These are phyloP conservation scores for Candida xiaguanensis DNA, from an alignment of 805 yeast species.

Conservation along the genomic window DNA sequence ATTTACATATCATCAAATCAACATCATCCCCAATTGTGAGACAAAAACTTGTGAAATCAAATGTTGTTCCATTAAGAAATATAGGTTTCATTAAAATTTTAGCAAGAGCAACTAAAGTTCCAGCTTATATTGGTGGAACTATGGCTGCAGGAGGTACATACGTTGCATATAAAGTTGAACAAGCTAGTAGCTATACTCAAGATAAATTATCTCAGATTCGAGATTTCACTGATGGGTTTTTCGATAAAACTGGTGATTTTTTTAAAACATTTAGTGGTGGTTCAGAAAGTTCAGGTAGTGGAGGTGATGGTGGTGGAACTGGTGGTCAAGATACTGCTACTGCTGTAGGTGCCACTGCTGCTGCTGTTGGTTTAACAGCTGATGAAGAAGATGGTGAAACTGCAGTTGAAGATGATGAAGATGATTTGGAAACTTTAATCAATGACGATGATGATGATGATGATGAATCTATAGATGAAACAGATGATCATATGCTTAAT, in stretches of 20 bases:
- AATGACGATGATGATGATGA: conserved; percentile 44
- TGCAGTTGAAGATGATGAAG: conserved; percentile 23
- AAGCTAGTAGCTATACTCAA: conserved; percentile 68
- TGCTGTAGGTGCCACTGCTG: conserved; percentile 51
- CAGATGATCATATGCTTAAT: conserved; percentile 79
- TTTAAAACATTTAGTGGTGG: conserved; percentile 29
- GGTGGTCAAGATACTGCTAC: conserved; percentile 30
- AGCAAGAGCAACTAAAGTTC: conserved; percentile 54
- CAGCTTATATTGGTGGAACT: conserved; percentile 86
- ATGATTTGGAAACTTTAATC: conserved; percentile 44
- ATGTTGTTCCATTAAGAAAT: conserved; percentile 17
- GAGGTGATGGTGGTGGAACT: conserved; percentile 19
- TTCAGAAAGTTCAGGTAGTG: conserved; percentile 18
- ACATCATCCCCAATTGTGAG: not conserved
- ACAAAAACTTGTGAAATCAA: not conserved
- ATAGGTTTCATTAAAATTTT: conserved; percentile 45
- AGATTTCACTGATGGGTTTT: conserved; percentile 56
- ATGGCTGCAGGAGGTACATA: conserved; percentile 94
- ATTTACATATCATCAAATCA: conserved; percentile 2
- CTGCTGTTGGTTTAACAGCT: conserved; percentile 44
- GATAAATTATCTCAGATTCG: conserved; percentile 61
- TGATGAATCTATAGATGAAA: conserved; percentile 45
- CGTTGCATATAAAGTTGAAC: conserved; percentile 86
- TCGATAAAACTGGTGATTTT: conserved; percentile 46
- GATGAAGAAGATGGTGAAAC: conserved; percentile 32